Conservation (phyloP, 2,329 filamentous ascomycete species). For the Lasiodiplodia gonubiensis region DNA sequence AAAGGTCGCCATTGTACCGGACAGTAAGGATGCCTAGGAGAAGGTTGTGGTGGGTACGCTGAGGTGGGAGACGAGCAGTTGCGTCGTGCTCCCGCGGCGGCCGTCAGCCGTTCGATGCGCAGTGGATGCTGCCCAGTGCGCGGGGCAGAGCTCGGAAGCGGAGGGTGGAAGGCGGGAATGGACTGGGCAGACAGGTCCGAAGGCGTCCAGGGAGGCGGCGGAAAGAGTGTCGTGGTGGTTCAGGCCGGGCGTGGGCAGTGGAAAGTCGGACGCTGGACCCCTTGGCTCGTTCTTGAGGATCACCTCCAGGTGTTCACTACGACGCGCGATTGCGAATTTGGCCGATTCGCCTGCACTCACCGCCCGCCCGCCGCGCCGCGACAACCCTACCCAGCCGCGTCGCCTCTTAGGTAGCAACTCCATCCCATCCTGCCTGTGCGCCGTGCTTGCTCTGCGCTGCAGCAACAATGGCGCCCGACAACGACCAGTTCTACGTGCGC, state of each 20-base stretch:
- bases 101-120: constrained; percentile 38
- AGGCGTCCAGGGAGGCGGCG: constrained; percentile 6
- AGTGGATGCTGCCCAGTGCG: constrained; percentile 27
- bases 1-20: constrained; percentile 83
- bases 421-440: constrained; percentile 21
- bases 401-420: constrained; percentile 25
- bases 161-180: constrained; percentile 5
- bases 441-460: constrained; percentile 33
- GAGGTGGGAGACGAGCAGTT: constrained; percentile 31
- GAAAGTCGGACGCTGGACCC: constrained; percentile 24
- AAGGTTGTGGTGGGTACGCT: neutral
- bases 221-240: constrained; percentile 26
- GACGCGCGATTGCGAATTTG: constrained; percentile 27
- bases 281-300: constrained; percentile 30
- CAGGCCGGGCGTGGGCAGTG: constrained; percentile 22
- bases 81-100: constrained; percentile 37
- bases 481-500: constrained; percentile 90
- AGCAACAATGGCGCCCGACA: constrained; percentile 65
- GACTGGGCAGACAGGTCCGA: neutral
- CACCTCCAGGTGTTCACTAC: constrained; percentile 29
- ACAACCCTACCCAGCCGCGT: constrained; percentile 27
- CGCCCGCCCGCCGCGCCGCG: constrained; percentile 24
- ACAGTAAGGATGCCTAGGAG: neutral
- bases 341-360: constrained; percentile 27
- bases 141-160: constrained; percentile 16